phyloP scores from a whole-genome alignment of 768 basidiomycete genomes.

The Pleurotus tuoliensis region DNA sequence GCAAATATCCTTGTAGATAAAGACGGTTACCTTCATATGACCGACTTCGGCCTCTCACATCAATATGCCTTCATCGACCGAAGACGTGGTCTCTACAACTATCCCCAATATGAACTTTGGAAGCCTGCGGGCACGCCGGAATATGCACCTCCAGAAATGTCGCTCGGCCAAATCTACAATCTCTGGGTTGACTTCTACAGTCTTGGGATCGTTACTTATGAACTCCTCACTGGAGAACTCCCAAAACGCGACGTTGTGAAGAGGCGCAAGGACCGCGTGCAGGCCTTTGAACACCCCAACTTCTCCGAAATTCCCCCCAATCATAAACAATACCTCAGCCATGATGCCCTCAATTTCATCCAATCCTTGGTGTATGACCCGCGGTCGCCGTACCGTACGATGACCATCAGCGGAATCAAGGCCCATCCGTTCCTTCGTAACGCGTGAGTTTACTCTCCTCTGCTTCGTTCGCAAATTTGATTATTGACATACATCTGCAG shows the following conservation, averaged over 20 bases:
- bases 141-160: neutral
- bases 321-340: neutral
- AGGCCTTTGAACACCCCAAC: neutral
- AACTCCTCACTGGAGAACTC: neutral
- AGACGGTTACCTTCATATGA: neutral
- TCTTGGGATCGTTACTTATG: neutral
- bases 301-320: neutral
- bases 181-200: neutral
- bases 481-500: neutral
- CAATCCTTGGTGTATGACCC: neutral
- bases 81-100: neutral
- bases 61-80: neutral
- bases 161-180: neutral
- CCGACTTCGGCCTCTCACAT: neutral
- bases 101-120: neutral
- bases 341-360: neutral
- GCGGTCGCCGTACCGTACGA: neutral
- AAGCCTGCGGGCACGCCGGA: neutral
- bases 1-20: neutral
- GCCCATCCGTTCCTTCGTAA: constrained; percentile 1
- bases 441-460: neutral
- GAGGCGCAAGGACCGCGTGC: neutral
- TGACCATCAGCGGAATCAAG: neutral
- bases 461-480: neutral
- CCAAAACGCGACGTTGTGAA: neutral